These are phyloP conservation scores for Ganoderma multipileum DNA, from an alignment of 1,284 basidiomycete species.

Conservation along the genomic window DNA sequence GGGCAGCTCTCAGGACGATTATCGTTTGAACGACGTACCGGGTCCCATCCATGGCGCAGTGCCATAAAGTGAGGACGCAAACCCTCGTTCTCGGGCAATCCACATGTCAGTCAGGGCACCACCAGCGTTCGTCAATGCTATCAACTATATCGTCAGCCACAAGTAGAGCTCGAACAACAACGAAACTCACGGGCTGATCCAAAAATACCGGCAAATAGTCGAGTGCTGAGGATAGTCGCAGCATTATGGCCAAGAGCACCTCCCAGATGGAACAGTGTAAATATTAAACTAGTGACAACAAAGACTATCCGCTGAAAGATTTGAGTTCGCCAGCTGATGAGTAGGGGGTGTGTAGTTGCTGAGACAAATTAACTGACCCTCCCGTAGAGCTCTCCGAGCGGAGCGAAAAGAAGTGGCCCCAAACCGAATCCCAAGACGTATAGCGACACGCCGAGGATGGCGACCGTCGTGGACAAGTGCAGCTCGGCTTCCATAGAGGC, in stretches of 20 bases:
- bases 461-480: slow-evolving; percentile 57
- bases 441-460: slow-evolving; percentile 66
- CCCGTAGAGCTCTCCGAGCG: slow-evolving; percentile 45
- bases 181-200: slow-evolving; percentile 57
- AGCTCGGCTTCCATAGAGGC: slow-evolving; percentile 54
- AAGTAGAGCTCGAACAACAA: background rate
- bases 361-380: slow-evolving; percentile 40
- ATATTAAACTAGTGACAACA: slow-evolving; percentile 61
- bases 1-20: background rate
- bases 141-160: background rate
- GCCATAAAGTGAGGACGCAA: slow-evolving; percentile 67
- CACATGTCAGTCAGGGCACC: slow-evolving; percentile 70
- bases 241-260: slow-evolving; percentile 67
- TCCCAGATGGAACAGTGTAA: slow-evolving; percentile 69
- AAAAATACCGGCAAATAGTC: slow-evolving; percentile 65
- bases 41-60: slow-evolving; percentile 79
- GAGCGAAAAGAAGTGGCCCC: slow-evolving; percentile 65
- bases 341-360: too few relatives aligned
- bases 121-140: slow-evolving; percentile 67
- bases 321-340: background rate
- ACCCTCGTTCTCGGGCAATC: slow-evolving; percentile 60
- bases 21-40: slow-evolving; percentile 41
- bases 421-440: slow-evolving; percentile 58
- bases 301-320: slow-evolving; percentile 55
- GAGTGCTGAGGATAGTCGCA: slow-evolving; percentile 63